phyloP scores from a whole-genome alignment of 2,329 filamentous ascomycete species.

The Trichoderma afroharzianum region DNA sequence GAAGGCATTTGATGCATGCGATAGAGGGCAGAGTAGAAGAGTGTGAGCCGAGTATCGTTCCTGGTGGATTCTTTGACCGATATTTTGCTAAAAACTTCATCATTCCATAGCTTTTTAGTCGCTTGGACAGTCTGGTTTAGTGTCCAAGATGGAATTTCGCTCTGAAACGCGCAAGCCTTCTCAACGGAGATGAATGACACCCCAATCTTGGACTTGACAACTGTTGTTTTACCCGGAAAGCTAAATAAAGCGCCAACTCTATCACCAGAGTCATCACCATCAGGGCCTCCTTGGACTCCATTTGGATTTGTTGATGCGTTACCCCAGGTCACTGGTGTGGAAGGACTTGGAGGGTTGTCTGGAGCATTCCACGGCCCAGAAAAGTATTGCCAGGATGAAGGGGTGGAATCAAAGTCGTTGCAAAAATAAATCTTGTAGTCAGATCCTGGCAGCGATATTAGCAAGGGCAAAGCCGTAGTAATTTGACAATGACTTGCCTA shows the following conservation, averaged over 20 bases:
- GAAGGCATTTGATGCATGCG: conserved; percentile 60
- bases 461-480: neutral
- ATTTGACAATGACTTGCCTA: neutral
- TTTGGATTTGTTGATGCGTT: conserved; percentile 49
- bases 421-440: conserved; percentile 22
- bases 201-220: conserved; percentile 47
- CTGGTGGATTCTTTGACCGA: conserved; percentile 29
- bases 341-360: conserved; percentile 23
- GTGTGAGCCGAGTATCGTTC: conserved; percentile 46
- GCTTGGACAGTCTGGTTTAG: conserved; percentile 37
- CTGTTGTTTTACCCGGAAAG: conserved; percentile 35
- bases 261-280: conserved; percentile 50
- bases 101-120: conserved; percentile 43
- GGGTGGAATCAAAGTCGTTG: conserved; percentile 21
- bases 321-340: conserved; percentile 41
- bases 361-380: conserved; percentile 25
- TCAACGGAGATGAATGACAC: conserved; percentile 47
- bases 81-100: conserved; percentile 42
- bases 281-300: conserved; percentile 47
- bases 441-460: neutral
- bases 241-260: conserved; percentile 50
- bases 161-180: conserved; percentile 47
- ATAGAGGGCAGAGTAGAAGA: conserved; percentile 58
- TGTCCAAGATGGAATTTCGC: conserved; percentile 42
- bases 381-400: conserved; percentile 34